Conservation (phyloP, 2,329 filamentous ascomycete species). For the Paraphaeosphaeria sporulosa region DNA sequence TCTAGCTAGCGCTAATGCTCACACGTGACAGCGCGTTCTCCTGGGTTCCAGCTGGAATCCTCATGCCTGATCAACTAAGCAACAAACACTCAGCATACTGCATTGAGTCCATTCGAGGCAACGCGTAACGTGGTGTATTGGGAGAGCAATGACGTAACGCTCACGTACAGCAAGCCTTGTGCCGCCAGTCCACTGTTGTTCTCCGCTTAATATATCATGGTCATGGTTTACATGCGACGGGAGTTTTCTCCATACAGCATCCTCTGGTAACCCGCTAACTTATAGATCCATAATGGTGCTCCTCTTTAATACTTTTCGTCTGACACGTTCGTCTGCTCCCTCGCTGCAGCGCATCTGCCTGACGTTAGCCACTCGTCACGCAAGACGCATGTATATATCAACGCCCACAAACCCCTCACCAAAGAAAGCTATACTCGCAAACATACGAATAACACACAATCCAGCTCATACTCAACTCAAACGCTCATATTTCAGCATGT, state of each 20-base stretch:
- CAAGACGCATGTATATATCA: not conserved
- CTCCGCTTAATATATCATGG: not conserved
- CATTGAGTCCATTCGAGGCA: no score
- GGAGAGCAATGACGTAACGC: not conserved
- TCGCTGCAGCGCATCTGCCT: not conserved
- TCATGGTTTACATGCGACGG: not conserved
- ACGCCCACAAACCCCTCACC: not conserved
- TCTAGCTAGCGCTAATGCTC: no score
- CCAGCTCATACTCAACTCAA: constrained; percentile 21
- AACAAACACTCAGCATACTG: no score
- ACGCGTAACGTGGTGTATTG: no score
- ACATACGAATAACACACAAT: not conserved
- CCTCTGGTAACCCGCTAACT: no score
- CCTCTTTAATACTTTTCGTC: not conserved
- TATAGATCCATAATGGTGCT: not conserved
- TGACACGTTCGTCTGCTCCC: not conserved
- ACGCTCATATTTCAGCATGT: constrained; percentile 37
- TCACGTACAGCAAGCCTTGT: not conserved
- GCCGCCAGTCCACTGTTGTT: not conserved
- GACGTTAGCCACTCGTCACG: constrained; percentile 10
- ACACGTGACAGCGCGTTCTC: no score
- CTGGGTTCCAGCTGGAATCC: no score
- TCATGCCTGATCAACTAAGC: no score
- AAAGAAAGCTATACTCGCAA: not conserved
- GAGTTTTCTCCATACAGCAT: no score